Evolutionary conservation across 768 basidiomycete genomes (phyloP), one percentile per base, ranked within the genome.

Genomic region (Mycena alexandri): DNA sequence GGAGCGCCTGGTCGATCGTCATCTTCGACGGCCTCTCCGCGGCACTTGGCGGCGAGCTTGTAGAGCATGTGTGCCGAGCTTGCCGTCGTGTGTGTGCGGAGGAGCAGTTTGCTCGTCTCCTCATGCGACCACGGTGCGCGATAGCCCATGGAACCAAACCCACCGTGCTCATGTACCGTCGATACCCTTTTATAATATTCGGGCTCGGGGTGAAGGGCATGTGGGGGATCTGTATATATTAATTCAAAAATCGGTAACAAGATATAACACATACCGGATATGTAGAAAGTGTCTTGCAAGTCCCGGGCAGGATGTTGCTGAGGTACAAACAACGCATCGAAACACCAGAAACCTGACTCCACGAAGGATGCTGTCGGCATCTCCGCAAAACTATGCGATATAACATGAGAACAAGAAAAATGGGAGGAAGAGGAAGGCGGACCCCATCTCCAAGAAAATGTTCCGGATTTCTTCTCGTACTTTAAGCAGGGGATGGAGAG

Each of bases 381-480:
- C 80, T 99, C 98, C 53, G 95, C 91, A 81, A 99, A 99, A 12
- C 97, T 99, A 71, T 72, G 42, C 58, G 55, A 36, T 10, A 67
- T 52, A 33, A n/a, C n/a, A n/a, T n/a, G n/a, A 60, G 50, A 2
- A 34, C 46, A 17, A 34, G 4, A 7, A 34, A 24, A 17, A 36
- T 55, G 34, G 46, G 22, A 67, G 21, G 29, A 36, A 34, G 8
- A 57, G 16, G 58, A 25, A 50, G 8, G 79, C 88, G 58, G 69
- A 98, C 97, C 98, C 98, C 96, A 99, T 99, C 79, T 99, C 98
- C 72, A 99, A 86, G 86, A 99, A 99, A 75, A 99, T 98, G 77
- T 93, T 93, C 58, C 96, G 87, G 75, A 99, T 94, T 79, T 99
- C 98, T 80, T 99, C 98, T 62, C 98, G 87, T 25, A 99, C 98